Base-by-base conservation (phyloP, 208 protist species). In the Tritrichomonas musculus region DNA sequence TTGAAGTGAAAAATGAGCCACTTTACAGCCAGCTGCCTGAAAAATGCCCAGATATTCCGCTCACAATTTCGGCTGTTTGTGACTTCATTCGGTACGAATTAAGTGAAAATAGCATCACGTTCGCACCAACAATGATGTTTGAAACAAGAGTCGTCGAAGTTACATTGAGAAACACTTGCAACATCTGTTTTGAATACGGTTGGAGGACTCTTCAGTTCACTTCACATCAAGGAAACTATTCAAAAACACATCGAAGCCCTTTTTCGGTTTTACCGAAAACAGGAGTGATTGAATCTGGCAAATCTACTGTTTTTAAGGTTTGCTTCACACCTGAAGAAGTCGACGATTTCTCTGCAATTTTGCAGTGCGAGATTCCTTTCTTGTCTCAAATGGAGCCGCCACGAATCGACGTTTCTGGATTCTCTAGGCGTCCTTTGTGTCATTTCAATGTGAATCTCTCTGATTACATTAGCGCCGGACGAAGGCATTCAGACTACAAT, bases 91-190 rank as follows among this genome's bases (percentile, higher is more conserved):
- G 41, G 60, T 95, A 94, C 75, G 57, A 93, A 57, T 94, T 80
- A 69, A 77, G 94, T 50, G 93, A 66, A 44, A n/a, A 84, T 65
- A 11, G 80, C 53, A 96, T 99, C 20, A 92, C 82, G 9, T 99
- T 99, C 92, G 93, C 94, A 11, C 94, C 94, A 50, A 99, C 98
- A 50, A 98, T 98, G 94, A 97, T 99, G 94, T 98, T 98, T 94
- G 97, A 98, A 95, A 95, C 95, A 55, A 95, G 97, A 20, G 94
- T 96, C 5, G 94, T 96, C 14, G 93, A 94, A 20, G 94, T 99
- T 73, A 95, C 96, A 2, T 41, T 99, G 49, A 95, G 47, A 84
- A 99, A 99, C 95, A 97, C 96, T 0, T 95, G 97, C 44, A 93
- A 47, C 36, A 96, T 98, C 3, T 60, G 93, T n/a, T 93, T 99